Evolutionary conservation across 257 asterid genomes (phyloP), one percentile per base, ranked within the genome.

Genomic region (Coffea eugenioides): DNA sequence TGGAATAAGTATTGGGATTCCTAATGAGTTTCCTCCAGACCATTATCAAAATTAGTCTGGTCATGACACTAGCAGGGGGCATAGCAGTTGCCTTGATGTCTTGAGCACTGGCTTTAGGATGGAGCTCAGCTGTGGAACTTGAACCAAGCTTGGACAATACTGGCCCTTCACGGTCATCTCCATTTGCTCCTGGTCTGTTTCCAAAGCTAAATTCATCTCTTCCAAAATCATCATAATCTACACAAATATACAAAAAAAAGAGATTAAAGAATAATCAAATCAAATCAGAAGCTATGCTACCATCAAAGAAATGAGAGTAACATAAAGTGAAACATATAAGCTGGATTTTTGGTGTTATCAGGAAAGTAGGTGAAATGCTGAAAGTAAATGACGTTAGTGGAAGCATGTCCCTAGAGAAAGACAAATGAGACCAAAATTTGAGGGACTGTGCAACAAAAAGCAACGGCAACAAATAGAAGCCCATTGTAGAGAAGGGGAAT

Each of bases 211-310:
- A 87, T 57, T 83, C 90, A 81, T 87, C 89, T 74, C 86, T 92
- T 1, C 99, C 97, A 72, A 91, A 95, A 61, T 92, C 96, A 18
- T 94, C 99, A 75, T 93, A 93, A 68, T 95, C 99, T 95, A 84
- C 62, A 46, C 7, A 6, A 52, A 67, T 14, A 77, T 8, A 36
- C 18, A 12, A 11, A 52, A 2, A 2, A 4, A 46, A 46, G 0
- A 6, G 11, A 46, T 0, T 4, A 46, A 9, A 46, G 34, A 31
- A 31, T 31, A 31, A 46, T 6, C 9, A 46, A 46, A 39, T 57
- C n/a, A 59, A 67, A 59, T 25, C 62, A 69, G 48, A 49, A 25
- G 21, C 77, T 13, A 57, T 67, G 59, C 27, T 39, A 6, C 56
- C 2, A 3, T 12, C 39, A 59, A 59, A 67, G 56, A 46, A 66